Evolutionary conservation across 2,329 filamentous ascomycete genomes (phyloP).

Genomic region (Xylariales sp.): DNA sequence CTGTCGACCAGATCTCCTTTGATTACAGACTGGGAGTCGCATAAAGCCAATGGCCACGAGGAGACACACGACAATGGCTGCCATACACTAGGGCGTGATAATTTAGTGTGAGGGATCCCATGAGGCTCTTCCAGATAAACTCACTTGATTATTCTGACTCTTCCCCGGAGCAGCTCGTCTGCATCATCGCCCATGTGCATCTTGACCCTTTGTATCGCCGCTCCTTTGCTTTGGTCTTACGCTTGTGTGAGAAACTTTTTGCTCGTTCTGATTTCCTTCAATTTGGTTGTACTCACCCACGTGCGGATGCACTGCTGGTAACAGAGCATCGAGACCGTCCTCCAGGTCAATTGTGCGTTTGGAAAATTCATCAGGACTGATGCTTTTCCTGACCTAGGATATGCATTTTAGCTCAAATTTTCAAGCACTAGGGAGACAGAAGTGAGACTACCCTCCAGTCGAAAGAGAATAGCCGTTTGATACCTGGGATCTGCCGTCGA

Average conservation of each 20-base stretch:
- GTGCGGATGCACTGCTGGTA: neutral
- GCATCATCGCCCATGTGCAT: neutral
- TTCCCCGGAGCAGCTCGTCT: neutral
- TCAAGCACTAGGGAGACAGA: too few species aligned
- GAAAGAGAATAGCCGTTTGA: too few species aligned
- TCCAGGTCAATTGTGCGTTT: neutral
- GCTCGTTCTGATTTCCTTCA: too few species aligned
- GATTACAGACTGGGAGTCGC: neutral
- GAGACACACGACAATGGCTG: neutral
- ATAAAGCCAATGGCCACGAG: neutral
- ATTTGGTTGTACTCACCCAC: too few species aligned
- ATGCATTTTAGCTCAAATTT: too few species aligned
- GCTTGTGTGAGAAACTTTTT: too few species aligned
- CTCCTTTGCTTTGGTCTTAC: neutral
- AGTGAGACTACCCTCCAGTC: too few species aligned
- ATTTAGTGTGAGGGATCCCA: too few species aligned
- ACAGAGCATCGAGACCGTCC: neutral
- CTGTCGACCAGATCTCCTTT: neutral
- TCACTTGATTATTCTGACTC: neutral
- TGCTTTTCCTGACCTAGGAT: neutral
- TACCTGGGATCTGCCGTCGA: neutral
- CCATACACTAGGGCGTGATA: too few species aligned
- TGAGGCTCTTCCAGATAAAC: too few species aligned
- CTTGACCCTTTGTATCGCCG: neutral
- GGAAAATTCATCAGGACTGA: neutral